Evolutionary conservation across 164 flowering plant species (phyloP).

Genomic region (Nymphaea colorata): DNA sequence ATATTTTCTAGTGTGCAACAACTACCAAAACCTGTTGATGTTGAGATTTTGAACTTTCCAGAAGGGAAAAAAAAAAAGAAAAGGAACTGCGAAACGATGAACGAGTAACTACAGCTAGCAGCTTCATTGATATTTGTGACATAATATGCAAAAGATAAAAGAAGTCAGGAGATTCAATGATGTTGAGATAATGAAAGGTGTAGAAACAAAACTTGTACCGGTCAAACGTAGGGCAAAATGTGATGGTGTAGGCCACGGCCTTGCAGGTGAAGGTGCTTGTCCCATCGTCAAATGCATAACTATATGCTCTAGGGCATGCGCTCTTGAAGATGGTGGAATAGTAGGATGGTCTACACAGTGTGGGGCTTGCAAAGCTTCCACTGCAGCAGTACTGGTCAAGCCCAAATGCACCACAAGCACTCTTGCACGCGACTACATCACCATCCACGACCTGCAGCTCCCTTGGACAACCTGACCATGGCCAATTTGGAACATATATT

Average conservation of each 20-base stretch:
- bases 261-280: slow-evolving; percentile 81
- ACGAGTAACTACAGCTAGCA: too few relatives aligned
- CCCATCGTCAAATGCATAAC: slow-evolving; percentile 80
- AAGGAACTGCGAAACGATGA: too few relatives aligned
- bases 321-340: slow-evolving; percentile 51
- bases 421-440: slow-evolving; percentile 60
- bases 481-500: too few relatives aligned
- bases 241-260: slow-evolving; percentile 43
- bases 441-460: slow-evolving; percentile 63
- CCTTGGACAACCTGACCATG: slow-evolving; percentile 52
- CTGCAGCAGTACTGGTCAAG: slow-evolving; percentile 61
- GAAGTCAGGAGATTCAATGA: too few relatives aligned
- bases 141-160: too few relatives aligned
- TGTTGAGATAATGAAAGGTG: background rate
- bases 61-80: too few relatives aligned
- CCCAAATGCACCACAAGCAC: slow-evolving; percentile 70
- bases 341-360: slow-evolving; percentile 44
- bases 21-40: too few relatives aligned
- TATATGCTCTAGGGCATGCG: slow-evolving; percentile 69
- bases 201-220: slow-evolving; percentile 2
- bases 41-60: too few relatives aligned
- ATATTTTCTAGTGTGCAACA: too few relatives aligned
- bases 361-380: slow-evolving; percentile 45
- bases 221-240: slow-evolving; percentile 48
- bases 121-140: too few relatives aligned